These are phyloP conservation scores for Ophiostoma triangulosporum DNA, from an alignment of 2,329 filamentous ascomycete species.

Conservation along the genomic window DNA sequence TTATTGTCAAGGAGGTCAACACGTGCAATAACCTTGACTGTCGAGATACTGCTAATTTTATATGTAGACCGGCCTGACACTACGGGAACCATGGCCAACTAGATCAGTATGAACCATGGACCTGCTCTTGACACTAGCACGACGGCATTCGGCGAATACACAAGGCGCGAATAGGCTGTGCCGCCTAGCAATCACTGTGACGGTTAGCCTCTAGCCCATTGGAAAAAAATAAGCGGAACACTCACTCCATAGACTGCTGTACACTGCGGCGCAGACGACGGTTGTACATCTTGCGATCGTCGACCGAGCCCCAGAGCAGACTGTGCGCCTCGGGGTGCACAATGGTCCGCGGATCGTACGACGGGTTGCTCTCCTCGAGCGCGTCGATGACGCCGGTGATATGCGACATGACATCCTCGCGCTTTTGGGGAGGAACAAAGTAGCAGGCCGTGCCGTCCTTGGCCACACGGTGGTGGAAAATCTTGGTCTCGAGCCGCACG, in stretches of 20 bases:
- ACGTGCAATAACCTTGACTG: too few relatives aligned
- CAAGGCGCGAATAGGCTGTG: too few relatives aligned
- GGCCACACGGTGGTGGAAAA: conserved; percentile 83
- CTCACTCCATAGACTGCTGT: conserved; percentile 51
- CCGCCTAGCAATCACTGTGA: too few relatives aligned
- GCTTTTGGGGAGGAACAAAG: conserved; percentile 42
- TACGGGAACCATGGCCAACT: too few relatives aligned
- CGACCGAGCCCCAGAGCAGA: conserved; percentile 69
- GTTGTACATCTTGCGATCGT: conserved; percentile 75
- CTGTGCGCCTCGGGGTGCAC: conserved; percentile 78
- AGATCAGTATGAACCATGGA: too few relatives aligned
- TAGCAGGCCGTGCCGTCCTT: conserved; percentile 75
- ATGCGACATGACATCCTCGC: conserved; percentile 69
- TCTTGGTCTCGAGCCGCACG: conserved; percentile 61
- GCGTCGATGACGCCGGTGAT: conserved; percentile 70
- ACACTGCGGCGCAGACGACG: conserved; percentile 67
- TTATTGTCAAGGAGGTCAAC: too few relatives aligned
- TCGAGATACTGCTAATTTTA: too few relatives aligned
- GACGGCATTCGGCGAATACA: too few relatives aligned
- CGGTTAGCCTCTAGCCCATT: too few relatives aligned
- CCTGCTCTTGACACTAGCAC: too few relatives aligned
- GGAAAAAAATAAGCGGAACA: too few relatives aligned
- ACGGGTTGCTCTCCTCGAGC: conserved; percentile 76
- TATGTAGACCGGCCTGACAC: too few relatives aligned
- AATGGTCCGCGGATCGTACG: conserved; percentile 79